phyloP scores from a whole-genome alignment of 1,139 yeast species.

The Nakaseomyces nivariensis region DNA sequence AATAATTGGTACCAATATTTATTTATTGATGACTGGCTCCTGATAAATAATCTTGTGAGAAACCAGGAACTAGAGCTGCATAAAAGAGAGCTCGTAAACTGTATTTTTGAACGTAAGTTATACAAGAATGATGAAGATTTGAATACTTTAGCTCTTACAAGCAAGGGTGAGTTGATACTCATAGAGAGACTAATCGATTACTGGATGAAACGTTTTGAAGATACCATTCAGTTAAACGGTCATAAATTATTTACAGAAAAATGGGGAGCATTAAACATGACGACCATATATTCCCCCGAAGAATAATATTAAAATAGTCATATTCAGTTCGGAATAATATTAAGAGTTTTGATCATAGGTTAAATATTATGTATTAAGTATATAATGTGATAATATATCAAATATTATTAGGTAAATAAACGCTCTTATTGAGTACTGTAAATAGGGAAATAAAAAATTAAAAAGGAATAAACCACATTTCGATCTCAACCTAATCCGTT shows the following conservation, averaged over 20 bases:
- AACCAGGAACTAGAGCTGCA: constrained; percentile 8
- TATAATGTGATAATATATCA: neutral
- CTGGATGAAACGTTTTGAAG: constrained; percentile 23
- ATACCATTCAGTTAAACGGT: constrained; percentile 12
- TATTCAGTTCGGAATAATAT: neutral
- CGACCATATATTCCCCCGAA: constrained; percentile 15
- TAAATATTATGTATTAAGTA: constrained; percentile 1
- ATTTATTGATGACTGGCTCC: constrained; percentile 25
- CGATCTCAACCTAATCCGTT: too few relatives aligned
- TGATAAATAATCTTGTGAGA: constrained; percentile 13
- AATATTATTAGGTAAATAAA: neutral
- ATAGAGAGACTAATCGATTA: constrained; percentile 21
- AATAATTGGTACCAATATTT: constrained; percentile 18
- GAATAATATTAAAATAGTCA: constrained; percentile 3
- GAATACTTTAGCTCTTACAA: constrained; percentile 19
- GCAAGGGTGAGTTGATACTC: constrained; percentile 14
- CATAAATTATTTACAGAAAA: constrained; percentile 17
- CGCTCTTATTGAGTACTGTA: neutral
- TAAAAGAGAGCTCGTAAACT: constrained; percentile 23
- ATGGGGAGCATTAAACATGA: constrained; percentile 24
- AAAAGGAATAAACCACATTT: too few relatives aligned
- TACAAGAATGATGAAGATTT: constrained; percentile 21
- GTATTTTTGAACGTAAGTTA: constrained; percentile 23
- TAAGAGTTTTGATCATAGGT: neutral
- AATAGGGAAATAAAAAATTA: neutral